A percentile compares a stretch with the other conserved stretches of the same genome.
phyloP scores from a whole-genome alignment of 2,329 filamentous ascomycete genomes.

The Aphanoascus verrucosus region DNA sequence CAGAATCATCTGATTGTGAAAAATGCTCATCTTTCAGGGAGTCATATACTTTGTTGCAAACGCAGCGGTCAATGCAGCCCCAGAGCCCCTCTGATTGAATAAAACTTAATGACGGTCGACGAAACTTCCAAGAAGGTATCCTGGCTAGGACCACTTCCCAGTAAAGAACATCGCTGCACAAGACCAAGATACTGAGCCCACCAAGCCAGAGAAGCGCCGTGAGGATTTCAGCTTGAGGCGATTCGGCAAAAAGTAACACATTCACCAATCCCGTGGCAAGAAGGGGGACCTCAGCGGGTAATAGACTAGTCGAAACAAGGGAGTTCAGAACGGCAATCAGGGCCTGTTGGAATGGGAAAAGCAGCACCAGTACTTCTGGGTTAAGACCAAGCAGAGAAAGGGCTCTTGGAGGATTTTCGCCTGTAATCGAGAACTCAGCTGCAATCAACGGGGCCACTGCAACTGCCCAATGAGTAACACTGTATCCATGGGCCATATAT shows the following conservation, averaged over 20 bases:
- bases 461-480: slow-evolving; percentile 66
- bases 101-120: slow-evolving; percentile 40
- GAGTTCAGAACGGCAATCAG: slow-evolving; percentile 63
- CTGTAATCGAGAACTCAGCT: slow-evolving; percentile 33
- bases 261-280: slow-evolving; percentile 75
- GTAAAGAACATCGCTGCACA: slow-evolving; percentile 61
- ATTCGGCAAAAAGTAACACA: slow-evolving; percentile 62
- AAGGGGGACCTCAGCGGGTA: slow-evolving; percentile 78
- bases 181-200: slow-evolving; percentile 63
- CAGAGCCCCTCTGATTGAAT: slow-evolving; percentile 32
- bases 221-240: slow-evolving; percentile 74
- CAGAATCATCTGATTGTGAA: slow-evolving; percentile 7
- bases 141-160: slow-evolving; percentile 80
- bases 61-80: slow-evolving; percentile 34
- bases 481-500: slow-evolving; percentile 47
- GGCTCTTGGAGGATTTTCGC: slow-evolving; percentile 27
- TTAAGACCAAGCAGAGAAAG: slow-evolving; percentile 34
- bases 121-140: slow-evolving; percentile 84
- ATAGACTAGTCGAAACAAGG: slow-evolving; percentile 77
- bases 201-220: slow-evolving; percentile 77
- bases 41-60: slow-evolving; percentile 40
- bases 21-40: not conserved
- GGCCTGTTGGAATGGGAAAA: slow-evolving; percentile 77
- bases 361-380: slow-evolving; percentile 49
- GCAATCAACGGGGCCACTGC: slow-evolving; percentile 58